phyloP scores from a whole-genome alignment of 2,329 filamentous ascomycete species.

The Stemphylium lycopersici region DNA sequence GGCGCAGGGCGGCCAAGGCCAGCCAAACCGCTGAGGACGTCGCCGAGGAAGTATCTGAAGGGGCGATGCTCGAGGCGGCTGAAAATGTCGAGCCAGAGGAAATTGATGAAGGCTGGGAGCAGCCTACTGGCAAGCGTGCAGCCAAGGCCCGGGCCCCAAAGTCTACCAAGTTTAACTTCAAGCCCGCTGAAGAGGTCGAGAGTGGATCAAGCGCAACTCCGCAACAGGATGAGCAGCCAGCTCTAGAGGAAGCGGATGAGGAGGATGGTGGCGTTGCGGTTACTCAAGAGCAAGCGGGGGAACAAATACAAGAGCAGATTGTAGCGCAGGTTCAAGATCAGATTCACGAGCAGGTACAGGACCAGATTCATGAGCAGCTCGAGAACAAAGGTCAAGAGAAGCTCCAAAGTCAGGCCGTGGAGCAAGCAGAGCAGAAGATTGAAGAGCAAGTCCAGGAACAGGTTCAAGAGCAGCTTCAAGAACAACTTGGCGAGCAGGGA shows the following conservation, averaged over 20 bases:
- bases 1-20: constrained; percentile 4
- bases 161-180: constrained; percentile 14
- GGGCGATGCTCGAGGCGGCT: not conserved
- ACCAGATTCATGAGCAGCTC: constrained; percentile 18
- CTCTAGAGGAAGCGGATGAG: not conserved
- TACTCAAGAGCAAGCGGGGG: constrained; percentile 11
- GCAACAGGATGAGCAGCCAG: constrained; percentile 1
- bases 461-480: constrained; percentile 9
- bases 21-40: not conserved
- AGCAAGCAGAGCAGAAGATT: constrained; percentile 12
- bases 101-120: constrained; percentile 16
- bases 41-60: constrained; percentile 5
- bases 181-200: constrained; percentile 13
- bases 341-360: constrained; percentile 8
- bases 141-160: constrained; percentile 17
- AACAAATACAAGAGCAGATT: constrained; percentile 17
- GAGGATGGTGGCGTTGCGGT: constrained; percentile 15
- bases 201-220: constrained; percentile 3
- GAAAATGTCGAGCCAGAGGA: constrained; percentile 4
- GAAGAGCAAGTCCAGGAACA: constrained; percentile 15
- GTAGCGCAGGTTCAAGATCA: constrained; percentile 12
- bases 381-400: constrained; percentile 1
- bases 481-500: constrained; percentile 5
- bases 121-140: constrained; percentile 18
- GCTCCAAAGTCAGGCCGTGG: constrained; percentile 1